Evolutionary conservation across 768 basidiomycete genomes (phyloP).

Genomic region (Tephrocybe sp.): DNA sequence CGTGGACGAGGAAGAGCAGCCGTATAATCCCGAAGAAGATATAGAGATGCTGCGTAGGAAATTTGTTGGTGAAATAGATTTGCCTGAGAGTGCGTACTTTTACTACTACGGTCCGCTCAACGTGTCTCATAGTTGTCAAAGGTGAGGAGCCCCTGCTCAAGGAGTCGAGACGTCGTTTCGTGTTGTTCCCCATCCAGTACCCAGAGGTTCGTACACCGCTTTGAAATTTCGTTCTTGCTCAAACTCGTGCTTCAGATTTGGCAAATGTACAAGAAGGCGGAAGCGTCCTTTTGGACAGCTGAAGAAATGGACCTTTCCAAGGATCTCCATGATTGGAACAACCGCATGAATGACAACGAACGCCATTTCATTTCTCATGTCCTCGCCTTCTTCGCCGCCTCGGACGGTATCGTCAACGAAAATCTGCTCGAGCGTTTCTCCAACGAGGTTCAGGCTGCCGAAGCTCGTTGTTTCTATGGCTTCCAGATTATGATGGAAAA

Average conservation of each 20-base stretch:
- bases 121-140: conserved; percentile 23
- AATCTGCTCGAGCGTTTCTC: conserved; percentile 94
- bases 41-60: conserved; percentile 33
- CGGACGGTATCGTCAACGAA: conserved; percentile 96
- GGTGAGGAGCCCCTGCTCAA: conserved; percentile 82
- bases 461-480: conserved; percentile 95
- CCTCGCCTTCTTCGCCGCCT: conserved; percentile 95
- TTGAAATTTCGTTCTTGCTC: background rate
- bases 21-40: conserved; percentile 3
- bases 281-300: conserved; percentile 93
- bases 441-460: conserved; percentile 88
- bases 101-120: background rate
- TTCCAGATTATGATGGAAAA: conserved; percentile 99
- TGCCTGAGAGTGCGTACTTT: conserved; percentile 53
- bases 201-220: conserved; percentile 60
- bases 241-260: conserved; percentile 64
- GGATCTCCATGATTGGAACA: conserved; percentile 83
- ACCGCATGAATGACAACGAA: conserved; percentile 78
- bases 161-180: conserved; percentile 77
- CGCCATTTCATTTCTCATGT: conserved; percentile 91
- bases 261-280: conserved; percentile 94
- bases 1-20: conserved; percentile 12
- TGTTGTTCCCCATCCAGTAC: conserved; percentile 93
- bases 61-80: conserved; percentile 72
- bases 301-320: conserved; percentile 92